Evolutionary conservation across 768 basidiomycete species (phyloP).

Genomic region (Mycena rebaudengoi): DNA sequence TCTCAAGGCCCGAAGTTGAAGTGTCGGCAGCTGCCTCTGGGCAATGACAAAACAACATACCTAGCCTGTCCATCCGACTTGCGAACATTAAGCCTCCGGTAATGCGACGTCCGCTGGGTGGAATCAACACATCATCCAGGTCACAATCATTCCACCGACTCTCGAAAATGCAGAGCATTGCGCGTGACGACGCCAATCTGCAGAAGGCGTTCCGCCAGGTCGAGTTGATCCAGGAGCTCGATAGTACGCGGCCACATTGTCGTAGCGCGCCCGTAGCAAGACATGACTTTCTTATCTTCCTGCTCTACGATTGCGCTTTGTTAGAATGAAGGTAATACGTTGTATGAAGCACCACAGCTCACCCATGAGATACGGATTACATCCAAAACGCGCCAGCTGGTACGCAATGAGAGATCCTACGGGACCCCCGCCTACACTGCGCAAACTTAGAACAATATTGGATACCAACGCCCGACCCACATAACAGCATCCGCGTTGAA

Average conservation of each 20-base stretch:
- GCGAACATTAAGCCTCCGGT: constrained; percentile 28
- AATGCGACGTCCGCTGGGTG: constrained; percentile 23
- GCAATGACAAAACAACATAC: not conserved
- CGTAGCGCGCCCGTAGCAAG: constrained; percentile 27
- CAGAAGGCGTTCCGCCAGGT: constrained; percentile 27
- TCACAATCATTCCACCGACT: not conserved
- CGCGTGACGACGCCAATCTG: constrained; percentile 31
- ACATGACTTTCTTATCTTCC: constrained; percentile 21
- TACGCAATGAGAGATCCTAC: constrained; percentile 28
- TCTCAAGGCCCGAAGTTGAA: no score
- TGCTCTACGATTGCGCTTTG: constrained; percentile 14
- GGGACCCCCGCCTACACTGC: constrained; percentile 28
- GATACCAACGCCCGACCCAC: no score
- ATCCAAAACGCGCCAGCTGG: constrained; percentile 30
- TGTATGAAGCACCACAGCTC: not conserved
- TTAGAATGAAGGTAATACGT: not conserved
- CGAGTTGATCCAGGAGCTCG: constrained; percentile 28
- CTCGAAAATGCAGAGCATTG: constrained; percentile 28
- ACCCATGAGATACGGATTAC: constrained; percentile 29
- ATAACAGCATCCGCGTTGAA: no score
- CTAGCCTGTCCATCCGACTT: constrained; percentile 30
- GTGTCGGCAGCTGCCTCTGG: no score
- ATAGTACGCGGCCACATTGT: constrained; percentile 30
- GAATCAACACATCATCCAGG: not conserved
- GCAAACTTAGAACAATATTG: no score